Evolutionary conservation across 371 early-diverging fungal species (phyloP), one percentile per base, ranked within the genome.

Genomic region (Syncephalis fuscata): DNA sequence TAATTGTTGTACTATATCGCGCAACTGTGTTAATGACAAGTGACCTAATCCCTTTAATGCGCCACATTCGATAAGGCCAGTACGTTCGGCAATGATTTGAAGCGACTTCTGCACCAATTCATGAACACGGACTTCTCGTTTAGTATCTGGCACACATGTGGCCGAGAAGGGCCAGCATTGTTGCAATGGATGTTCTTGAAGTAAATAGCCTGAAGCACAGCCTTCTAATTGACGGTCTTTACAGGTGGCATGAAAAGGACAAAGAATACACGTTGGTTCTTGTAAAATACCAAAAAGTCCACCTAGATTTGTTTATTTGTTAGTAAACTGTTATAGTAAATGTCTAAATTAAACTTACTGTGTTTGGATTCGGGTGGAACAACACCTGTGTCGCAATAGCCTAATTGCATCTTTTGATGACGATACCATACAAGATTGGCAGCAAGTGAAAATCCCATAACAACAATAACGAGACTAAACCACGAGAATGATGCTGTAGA

Each of bases 351-450:
- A n/a, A n/a, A 32, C 32, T 32, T 32, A 32, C 32, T 32, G 11
- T 32, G 32, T 11, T 32, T 32, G 32, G 32, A 32, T 32, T 32
- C 32, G 7, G 32, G 32, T 32, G 32, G 32, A 11, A 32, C 32
- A 32, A 32, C 32, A 41, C 41, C 41, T 19, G 41, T 41, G n/a
- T 41, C 36, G 7, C 24, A 19, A 11, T 42, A 15, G 8, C 39
- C 37, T 0, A 50, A 14, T 4, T 45, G 14, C 1, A 45, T 49
- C 45, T 55, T 60, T 48, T 53, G 55, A n/a, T 54, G 49, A 25
- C 61, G 49, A 49, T 65, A 64, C 44, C 58, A 54, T 1, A 56
- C 44, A 32, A 32, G 32, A 32, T 32, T 32, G 32, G 32, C 32
- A 32, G 32, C 32, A 32, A 32, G 11, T 32, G 11, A 11, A 11